A percentile compares a stretch with the other conserved stretches of the same genome.
phyloP scores from a whole-genome alignment of 1,139 yeast genomes.

The Pneumocystis sp. region DNA sequence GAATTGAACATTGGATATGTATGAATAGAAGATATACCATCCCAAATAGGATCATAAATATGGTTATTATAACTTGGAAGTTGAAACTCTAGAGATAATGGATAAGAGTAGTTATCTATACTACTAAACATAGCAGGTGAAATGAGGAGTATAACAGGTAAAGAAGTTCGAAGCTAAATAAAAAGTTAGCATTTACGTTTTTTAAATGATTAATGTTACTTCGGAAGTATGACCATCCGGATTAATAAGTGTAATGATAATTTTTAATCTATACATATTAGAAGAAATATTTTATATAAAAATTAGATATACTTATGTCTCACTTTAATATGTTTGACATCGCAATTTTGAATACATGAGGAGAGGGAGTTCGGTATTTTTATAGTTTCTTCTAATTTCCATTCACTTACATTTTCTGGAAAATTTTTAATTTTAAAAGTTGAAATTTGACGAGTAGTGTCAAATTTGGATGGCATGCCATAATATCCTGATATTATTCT shows the following conservation, averaged over 20 bases:
- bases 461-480: constrained; percentile 17
- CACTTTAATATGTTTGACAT: constrained; percentile 44
- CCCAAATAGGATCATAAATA: constrained; percentile 73
- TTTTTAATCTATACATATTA: constrained; percentile 27
- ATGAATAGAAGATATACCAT: constrained; percentile 33
- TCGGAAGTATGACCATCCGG: constrained; percentile 70
- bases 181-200: not conserved
- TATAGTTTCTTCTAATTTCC: constrained; percentile 56
- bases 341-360: constrained; percentile 74
- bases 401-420: constrained; percentile 39
- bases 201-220: constrained; percentile 20
- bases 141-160: constrained; percentile 53
- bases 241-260: constrained; percentile 47
- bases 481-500: constrained; percentile 38
- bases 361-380: constrained; percentile 58
- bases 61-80: constrained; percentile 85
- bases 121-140: constrained; percentile 62
- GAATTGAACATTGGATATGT: constrained; percentile 21
- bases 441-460: constrained; percentile 27
- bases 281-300: not conserved
- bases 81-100: constrained; percentile 35
- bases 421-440: constrained; percentile 23
- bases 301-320: constrained; percentile 36
- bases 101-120: constrained; percentile 14
- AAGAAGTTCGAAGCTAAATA: constrained; percentile 37